phyloP scores from a whole-genome alignment of 2,329 filamentous ascomycete genomes.

The Pezicula radicicola region DNA sequence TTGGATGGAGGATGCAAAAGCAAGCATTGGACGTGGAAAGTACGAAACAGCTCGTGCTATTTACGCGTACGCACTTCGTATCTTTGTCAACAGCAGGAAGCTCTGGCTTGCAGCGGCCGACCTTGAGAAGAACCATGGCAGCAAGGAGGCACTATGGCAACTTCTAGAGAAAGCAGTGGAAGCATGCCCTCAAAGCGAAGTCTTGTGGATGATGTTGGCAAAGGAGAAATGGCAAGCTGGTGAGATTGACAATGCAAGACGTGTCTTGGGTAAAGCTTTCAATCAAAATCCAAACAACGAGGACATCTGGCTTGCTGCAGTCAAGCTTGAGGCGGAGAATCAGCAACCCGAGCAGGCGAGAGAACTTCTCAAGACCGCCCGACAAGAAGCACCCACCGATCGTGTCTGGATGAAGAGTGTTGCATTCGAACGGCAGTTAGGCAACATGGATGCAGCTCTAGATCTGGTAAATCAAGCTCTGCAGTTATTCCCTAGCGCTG shows the following conservation, averaged over 20 bases:
- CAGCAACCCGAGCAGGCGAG: constrained; percentile 78
- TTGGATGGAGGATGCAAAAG: constrained; percentile 91
- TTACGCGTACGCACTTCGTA: constrained; percentile 82
- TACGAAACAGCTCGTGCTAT: constrained; percentile 93
- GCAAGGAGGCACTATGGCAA: constrained; percentile 76
- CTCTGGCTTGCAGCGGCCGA: constrained; percentile 91
- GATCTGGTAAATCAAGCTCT: constrained; percentile 85
- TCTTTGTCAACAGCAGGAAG: constrained; percentile 84
- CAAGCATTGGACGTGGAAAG: constrained; percentile 74
- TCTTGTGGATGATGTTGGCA: constrained; percentile 93
- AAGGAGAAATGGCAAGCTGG: constrained; percentile 92
- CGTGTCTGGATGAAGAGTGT: constrained; percentile 97
- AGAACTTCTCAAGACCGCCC: constrained; percentile 75
- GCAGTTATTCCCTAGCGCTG: constrained; percentile 77
- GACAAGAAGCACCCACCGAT: constrained; percentile 88
- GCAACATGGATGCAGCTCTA: constrained; percentile 75
- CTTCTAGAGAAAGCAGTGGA: constrained; percentile 92
- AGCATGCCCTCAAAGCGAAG: constrained; percentile 85
- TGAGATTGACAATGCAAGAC: constrained; percentile 80
- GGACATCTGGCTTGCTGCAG: constrained; percentile 94
- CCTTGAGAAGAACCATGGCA: constrained; percentile 85
- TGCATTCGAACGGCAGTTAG: constrained; percentile 84
- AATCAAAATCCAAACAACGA: constrained; percentile 95
- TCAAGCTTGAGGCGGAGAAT: constrained; percentile 93
- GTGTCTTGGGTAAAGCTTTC: constrained; percentile 85